Base-by-base conservation (phyloP, 306 rosid species). In the Arachis hypogaea region DNA sequence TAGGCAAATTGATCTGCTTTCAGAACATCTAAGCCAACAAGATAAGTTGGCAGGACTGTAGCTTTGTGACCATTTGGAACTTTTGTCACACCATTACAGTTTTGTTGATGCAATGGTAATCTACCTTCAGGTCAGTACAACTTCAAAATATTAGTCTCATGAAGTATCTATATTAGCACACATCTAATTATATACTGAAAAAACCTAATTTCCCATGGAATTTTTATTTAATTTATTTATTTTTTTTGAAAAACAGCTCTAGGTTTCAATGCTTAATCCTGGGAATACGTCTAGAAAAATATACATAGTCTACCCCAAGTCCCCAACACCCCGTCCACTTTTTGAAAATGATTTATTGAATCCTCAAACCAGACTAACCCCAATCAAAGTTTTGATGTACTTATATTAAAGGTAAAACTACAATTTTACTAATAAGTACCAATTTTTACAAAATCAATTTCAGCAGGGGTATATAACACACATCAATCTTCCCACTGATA, bases 21-120 rank as follows among this genome's bases (percentile, higher is more conserved):
- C 72, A 94, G 82, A 77, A 84, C 76, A 82, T 87, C 94, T 41
- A 86, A 71, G 86, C 95, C 88, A 81, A 91, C 96, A 42, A 81
- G 80, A 73, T 94, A 94, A 46, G 90, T 86, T 70, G 97, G 97
- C 7, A 84, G 77, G 69, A 78, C 54, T 28, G 80, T 78, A 69
- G 69, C 69, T 73, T 78, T 82, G 73, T 59, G 73, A 80, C 59
- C 59, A 79, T 81, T 80, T 70, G 86, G 75, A 77, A 59, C 76
- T 84, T 80, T 78, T 66, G 72, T 66, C 56, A 70, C 85, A 76
- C 74, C 90, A 66, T 74, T 72, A 84, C 77, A 72, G 43, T 73
- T 74, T 54, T 46, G 76, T 41, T 66, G 77, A 75, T 46, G 69
- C 68, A 43, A 69, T 22, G 71, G 77, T 68, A 75, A 75, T 82